Evolutionary conservation across 768 basidiomycete species (phyloP).

Genomic region (Auriscalpium vulgare): DNA sequence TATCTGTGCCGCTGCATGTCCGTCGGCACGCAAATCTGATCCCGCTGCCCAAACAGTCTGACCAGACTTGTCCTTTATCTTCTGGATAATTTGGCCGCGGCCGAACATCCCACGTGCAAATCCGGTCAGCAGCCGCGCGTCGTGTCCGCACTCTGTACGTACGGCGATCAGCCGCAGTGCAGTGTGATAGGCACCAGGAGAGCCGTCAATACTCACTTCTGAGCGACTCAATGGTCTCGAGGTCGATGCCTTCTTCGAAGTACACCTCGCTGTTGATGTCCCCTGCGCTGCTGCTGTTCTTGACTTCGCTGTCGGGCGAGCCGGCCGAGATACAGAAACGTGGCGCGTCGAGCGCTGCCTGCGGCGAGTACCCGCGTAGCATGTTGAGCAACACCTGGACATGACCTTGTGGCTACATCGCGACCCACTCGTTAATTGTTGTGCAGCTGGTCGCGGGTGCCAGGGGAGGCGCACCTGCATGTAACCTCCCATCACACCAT

Average conservation of each 20-base stretch:
- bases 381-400: slow-evolving; percentile 91
- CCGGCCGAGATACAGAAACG: slow-evolving; percentile 94
- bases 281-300: slow-evolving; percentile 41
- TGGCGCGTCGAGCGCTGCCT: slow-evolving; percentile 89
- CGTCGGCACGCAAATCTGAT: slow-evolving; percentile 83
- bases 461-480: slow-evolving; percentile 53
- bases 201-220: slow-evolving; percentile 37
- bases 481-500: slow-evolving; percentile 88
- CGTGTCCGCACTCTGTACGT: slow-evolving; percentile 67
- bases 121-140: slow-evolving; percentile 55
- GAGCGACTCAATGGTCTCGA: slow-evolving; percentile 55
- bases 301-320: slow-evolving; percentile 49
- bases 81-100: slow-evolving; percentile 87
- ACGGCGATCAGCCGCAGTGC: no score
- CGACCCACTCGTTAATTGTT: background rate
- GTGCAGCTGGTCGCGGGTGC: background rate
- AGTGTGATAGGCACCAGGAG: no score
- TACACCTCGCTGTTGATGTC: slow-evolving; percentile 78
- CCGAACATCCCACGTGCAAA: slow-evolving; percentile 63
- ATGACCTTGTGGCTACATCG: slow-evolving; percentile 81
- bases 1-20: slow-evolving; percentile 82
- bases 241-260: slow-evolving; percentile 76
- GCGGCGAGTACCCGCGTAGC: slow-evolving; percentile 77
- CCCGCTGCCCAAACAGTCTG: slow-evolving; percentile 90
- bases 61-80: slow-evolving; percentile 55